phyloP scores from a whole-genome alignment of 768 basidiomycete species.

The Psilocybe cubensis region DNA sequence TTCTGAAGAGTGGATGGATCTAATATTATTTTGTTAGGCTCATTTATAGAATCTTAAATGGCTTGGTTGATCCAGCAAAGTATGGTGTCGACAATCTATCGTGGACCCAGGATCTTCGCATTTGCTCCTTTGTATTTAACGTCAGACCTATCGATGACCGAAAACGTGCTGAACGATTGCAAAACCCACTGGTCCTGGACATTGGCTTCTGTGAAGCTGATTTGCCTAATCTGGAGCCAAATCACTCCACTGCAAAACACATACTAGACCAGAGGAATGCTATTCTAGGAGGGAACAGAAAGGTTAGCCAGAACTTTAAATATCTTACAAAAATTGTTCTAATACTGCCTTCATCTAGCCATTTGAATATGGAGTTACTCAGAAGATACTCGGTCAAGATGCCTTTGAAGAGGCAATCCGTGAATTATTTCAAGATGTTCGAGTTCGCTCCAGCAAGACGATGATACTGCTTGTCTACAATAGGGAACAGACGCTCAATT shows the following conservation, averaged over 20 bases:
- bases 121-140: constrained; percentile 33
- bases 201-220: constrained; percentile 40
- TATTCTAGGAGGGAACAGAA: constrained; percentile 20
- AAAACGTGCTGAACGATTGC: constrained; percentile 16
- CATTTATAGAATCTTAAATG: constrained; percentile 24
- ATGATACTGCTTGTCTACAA: constrained; percentile 52
- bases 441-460: constrained; percentile 26
- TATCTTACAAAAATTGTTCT: neutral
- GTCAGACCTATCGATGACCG: constrained; percentile 26
- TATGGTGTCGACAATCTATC: constrained; percentile 25
- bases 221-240: constrained; percentile 18
- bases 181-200: constrained; percentile 30
- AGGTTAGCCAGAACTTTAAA: no score
- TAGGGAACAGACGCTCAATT: constrained; percentile 38
- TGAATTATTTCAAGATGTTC: constrained; percentile 23
- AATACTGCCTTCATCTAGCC: constrained; percentile 18
- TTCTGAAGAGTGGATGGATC: neutral
- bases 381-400: constrained; percentile 21
- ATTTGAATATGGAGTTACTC: constrained; percentile 32
- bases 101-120: constrained; percentile 23
- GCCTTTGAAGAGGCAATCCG: constrained; percentile 21
- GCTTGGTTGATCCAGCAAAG: constrained; percentile 14
- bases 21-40: constrained; percentile 13
- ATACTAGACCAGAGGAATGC: constrained; percentile 20
- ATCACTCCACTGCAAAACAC: constrained; percentile 24